A percentile compares a stretch with the other conserved stretches of the same genome.
Evolutionary conservation across 768 basidiomycete species (phyloP).

Genomic region (Phylloporus sp.): DNA sequence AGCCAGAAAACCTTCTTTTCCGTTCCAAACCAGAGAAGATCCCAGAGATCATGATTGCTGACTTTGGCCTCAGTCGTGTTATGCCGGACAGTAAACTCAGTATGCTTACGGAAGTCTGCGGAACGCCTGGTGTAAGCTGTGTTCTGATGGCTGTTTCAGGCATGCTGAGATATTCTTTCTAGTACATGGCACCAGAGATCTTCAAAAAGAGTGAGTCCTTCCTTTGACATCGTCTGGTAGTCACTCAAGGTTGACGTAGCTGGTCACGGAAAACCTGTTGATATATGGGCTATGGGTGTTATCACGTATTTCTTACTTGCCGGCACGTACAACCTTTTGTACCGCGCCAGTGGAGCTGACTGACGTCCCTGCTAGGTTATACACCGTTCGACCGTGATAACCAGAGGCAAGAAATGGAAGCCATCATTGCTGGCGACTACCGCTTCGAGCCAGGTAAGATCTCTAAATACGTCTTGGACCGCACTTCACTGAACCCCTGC

Average conservation of each 20-base stretch:
- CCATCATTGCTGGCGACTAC: slow-evolving; percentile 90
- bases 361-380: slow-evolving; percentile 49
- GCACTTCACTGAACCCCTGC: slow-evolving; percentile 14
- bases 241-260: slow-evolving; percentile 36
- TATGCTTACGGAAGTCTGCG: slow-evolving; percentile 91
- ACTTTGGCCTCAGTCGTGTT: slow-evolving; percentile 89
- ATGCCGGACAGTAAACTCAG: slow-evolving; percentile 88
- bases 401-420: slow-evolving; percentile 87
- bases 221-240: neutral
- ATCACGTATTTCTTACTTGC: slow-evolving; percentile 95
- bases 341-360: neutral
- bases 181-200: slow-evolving; percentile 97
- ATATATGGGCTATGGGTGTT: slow-evolving; percentile 97
- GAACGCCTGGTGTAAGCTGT: slow-evolving; percentile 73
- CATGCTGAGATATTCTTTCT: slow-evolving; percentile 7
- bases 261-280: slow-evolving; percentile 93
- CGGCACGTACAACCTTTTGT: slow-evolving; percentile 29
- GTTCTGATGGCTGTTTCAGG: neutral
- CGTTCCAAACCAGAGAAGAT: slow-evolving; percentile 75
- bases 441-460: slow-evolving; percentile 71
- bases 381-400: slow-evolving; percentile 96
- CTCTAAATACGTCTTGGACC: neutral
- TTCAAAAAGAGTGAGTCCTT: slow-evolving; percentile 73
- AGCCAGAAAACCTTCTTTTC: slow-evolving; percentile 98
- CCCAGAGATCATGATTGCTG: slow-evolving; percentile 94